Evolutionary conservation across 169 alveolate species (phyloP).

Genomic region (Blepharisma undulans): DNA sequence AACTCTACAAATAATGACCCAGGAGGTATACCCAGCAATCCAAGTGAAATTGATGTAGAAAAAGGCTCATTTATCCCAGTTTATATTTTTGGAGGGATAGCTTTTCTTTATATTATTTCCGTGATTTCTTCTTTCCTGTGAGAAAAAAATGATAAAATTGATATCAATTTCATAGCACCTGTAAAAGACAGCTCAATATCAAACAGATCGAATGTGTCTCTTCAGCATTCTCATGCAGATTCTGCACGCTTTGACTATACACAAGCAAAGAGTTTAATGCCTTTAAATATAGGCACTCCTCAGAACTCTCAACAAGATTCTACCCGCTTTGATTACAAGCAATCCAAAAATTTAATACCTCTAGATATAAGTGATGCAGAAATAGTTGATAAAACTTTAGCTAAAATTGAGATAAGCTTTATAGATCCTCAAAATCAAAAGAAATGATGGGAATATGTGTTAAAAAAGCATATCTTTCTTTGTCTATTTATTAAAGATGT

Average conservation of each 20-base stretch:
- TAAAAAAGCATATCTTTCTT: neutral
- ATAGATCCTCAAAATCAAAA: neutral
- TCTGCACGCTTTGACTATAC: neutral
- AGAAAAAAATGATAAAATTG: neutral
- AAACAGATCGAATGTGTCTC: neutral
- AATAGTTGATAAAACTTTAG: neutral
- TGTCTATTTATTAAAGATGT: neutral
- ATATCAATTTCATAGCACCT: neutral
- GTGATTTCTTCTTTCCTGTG: neutral
- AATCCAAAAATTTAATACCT: neutral
- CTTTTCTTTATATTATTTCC: neutral
- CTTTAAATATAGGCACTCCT: neutral
- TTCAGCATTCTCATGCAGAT: neutral
- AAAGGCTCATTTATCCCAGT: neutral
- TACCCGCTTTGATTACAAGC: neutral
- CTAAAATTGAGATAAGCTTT: neutral
- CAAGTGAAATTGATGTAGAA: neutral
- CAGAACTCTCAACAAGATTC: neutral
- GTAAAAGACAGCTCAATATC: neutral
- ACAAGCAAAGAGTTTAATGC: neutral
- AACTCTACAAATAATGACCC: neutral
- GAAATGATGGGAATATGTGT: neutral
- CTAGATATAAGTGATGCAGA: neutral
- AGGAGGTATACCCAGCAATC: neutral
- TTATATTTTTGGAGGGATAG: neutral